Evolutionary conservation across 257 asterid species (phyloP), one percentile per base, ranked within the genome.

Genomic region (Fraxinus cuspidata): DNA sequence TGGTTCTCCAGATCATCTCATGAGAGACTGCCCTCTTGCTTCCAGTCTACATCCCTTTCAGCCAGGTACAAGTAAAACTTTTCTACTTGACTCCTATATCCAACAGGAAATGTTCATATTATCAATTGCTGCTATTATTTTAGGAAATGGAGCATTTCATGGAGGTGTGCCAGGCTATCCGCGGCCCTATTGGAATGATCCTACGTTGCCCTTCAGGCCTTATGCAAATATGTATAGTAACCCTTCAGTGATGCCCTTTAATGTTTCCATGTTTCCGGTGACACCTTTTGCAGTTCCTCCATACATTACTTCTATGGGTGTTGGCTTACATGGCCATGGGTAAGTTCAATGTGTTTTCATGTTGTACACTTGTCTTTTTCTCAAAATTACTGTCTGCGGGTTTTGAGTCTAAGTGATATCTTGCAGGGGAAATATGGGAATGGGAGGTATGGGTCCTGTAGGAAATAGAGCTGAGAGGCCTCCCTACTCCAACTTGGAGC

Each of bases 1-100:
- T 87, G 99, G 96, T 79, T 91, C 97, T 84, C 91, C 92, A 15
- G 92, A 87, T 44, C 99, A 94, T 89, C 91, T 92, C 79, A 84
- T 90, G 85, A 92, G 92, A 86, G 91, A 92, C 83, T 94, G 96
- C 80, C 92, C 94, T 76, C 34, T 63, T 27, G 79, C 82, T 70
- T 81, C 95, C 77, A 84, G 83, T 81, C 84, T 81, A 63, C 85
- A 82, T 82, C 87, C 89, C 63, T 84, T 84, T 80, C 94, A 72
- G 38, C 87, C 90, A 84, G 97, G 98, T 94, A 83, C 51, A 23
- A 65, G 23, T 1, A 71, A 25, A 56, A 35, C 27, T 72, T n/a
- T 28, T 23, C 65, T 31, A 63, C 72, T 28, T 58, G 8, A 42
- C 49, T 18, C 70, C 58, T 21, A 77, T 38, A 11, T 66, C 66